These are phyloP conservation scores for Truncatella angustata DNA, from an alignment of 2,329 filamentous ascomycete species.

Conservation along the genomic window DNA sequence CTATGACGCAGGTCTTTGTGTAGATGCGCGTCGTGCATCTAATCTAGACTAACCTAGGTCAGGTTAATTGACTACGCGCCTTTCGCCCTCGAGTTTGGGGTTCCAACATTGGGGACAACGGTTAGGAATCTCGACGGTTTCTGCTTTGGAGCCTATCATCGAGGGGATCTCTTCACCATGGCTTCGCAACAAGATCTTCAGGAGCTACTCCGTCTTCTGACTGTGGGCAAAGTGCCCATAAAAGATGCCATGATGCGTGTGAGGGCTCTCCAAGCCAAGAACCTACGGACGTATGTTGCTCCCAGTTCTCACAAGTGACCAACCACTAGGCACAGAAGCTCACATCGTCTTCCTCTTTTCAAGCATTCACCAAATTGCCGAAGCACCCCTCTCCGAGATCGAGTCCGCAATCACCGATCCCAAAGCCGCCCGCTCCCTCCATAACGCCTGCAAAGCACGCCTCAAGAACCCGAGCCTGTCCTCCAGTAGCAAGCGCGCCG, in stretches of 20 bases:
- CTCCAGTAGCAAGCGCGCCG: slow-evolving; percentile 30
- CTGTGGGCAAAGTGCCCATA: slow-evolving; percentile 56
- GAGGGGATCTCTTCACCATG: too few species aligned
- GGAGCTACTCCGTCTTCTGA: slow-evolving; percentile 59
- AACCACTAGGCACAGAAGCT: not conserved
- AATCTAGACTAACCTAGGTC: too few species aligned
- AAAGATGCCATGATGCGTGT: slow-evolving; percentile 58
- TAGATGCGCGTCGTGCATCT: not conserved
- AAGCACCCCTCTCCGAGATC: slow-evolving; percentile 42
- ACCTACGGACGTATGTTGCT: slow-evolving; percentile 52
- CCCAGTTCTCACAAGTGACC: slow-evolving; percentile 11
- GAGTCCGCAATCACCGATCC: slow-evolving; percentile 45
- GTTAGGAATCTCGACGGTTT: too few species aligned
- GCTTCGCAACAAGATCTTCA: slow-evolving; percentile 58
- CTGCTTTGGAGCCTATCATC: too few species aligned
- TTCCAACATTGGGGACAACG: too few species aligned
- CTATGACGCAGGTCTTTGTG: not conserved
- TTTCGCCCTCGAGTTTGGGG: too few species aligned
- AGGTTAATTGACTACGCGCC: not conserved
- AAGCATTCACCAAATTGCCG: slow-evolving; percentile 55
- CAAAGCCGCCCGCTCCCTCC: slow-evolving; percentile 49
- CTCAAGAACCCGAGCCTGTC: slow-evolving; percentile 36
- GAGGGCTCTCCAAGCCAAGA: slow-evolving; percentile 53
- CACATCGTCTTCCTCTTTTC: not conserved
- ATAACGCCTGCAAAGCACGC: slow-evolving; percentile 53